A percentile compares a stretch with the other conserved stretches of the same genome.
These are phyloP conservation scores for Luvunga scandens DNA, from an alignment of 345 rosid species.

Conservation along the genomic window DNA sequence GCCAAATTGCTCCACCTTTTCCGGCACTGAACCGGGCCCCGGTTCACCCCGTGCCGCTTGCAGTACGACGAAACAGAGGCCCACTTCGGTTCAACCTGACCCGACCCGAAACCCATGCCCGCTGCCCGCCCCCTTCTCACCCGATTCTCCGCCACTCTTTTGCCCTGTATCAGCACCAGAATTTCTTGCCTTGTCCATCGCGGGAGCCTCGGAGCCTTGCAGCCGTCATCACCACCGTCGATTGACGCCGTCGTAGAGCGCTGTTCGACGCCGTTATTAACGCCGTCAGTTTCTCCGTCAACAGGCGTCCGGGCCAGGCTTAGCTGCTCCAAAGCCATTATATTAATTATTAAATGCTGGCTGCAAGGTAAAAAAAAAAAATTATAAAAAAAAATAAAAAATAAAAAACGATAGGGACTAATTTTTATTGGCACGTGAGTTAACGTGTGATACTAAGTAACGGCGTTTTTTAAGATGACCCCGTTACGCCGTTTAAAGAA, in stretches of 20 bases:
- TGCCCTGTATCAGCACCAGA: conserved; percentile 90
- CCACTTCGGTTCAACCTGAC: conserved; percentile 90
- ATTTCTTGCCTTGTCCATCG: conserved; percentile 99
- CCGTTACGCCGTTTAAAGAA: conserved; percentile 52
- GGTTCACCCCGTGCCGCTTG: conserved; percentile 80
- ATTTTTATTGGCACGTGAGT: conserved; percentile 37
- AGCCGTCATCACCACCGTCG: conserved; percentile 60
- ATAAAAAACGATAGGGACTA: neutral
- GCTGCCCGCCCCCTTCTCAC: conserved; percentile 74
- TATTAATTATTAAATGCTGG: neutral
- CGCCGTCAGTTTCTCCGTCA: conserved; percentile 44
- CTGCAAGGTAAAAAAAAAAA: neutral
- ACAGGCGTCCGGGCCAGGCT: conserved; percentile 37
- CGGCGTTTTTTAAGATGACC: conserved; percentile 40
- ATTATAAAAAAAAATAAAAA: neutral
- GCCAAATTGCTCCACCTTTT: conserved; percentile 97
- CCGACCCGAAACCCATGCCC: conserved; percentile 64
- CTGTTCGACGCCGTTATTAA: conserved; percentile 39
- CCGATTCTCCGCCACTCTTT: conserved; percentile 86
- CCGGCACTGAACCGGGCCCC: conserved; percentile 98
- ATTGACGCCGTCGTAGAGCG: conserved; percentile 19
- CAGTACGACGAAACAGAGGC: conserved; percentile 91
- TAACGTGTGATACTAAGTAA: conserved; percentile 29
- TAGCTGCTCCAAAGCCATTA: conserved; percentile 56
- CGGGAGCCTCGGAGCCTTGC: conserved; percentile 74